Evolutionary conservation across 1,284 basidiomycete species (phyloP), one percentile per base, ranked within the genome.

Genomic region (Amylostereum areolatum): DNA sequence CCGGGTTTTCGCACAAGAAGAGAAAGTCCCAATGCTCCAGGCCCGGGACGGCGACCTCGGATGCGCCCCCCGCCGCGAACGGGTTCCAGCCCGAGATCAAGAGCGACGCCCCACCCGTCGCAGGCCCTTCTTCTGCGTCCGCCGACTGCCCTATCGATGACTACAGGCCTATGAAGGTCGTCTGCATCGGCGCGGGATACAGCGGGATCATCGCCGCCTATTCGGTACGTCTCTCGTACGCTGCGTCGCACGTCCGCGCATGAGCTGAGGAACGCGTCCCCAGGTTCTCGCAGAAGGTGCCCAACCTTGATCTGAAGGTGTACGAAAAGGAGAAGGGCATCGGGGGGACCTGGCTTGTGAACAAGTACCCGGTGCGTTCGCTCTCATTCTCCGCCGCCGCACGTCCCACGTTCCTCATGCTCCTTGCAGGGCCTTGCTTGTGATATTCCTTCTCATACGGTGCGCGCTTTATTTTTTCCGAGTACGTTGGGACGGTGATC

Each of bases 271-370:
- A 27, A 32, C 34, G 6, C 4, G n/a, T 1, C 34, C 9, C n/a
- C 25, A 80, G 80, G 32, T 76, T 83, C 52, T 67, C 72, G 5
- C 81, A 83, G 62, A 68, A 67, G 43, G 66, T 83, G 11, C 68
- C 70, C 42, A 81, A 82, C 50, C 56, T 81, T 5, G 66, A 80
- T 25, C 57, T 84, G 6, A 73, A 71, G 1, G 75, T 84, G n/a
- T 84, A 82, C 56, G 81, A 85, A 45, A 77, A 78, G 53, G 74
- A 76, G 50, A 66, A 69, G 3, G 78, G 74, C 1, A 65, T 85
- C 18, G 82, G 81, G 11, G 82, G 82, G 3, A 76, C 80, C 1
- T 84, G 81, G 81, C 68, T 59, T 54, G 59, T 62, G 32, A 72
- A 71, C 47, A 64, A 57, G 44, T 72, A 72, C 47, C 68, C 71